A percentile compares a stretch with the other conserved stretches of the same genome.
Conservation (phyloP, 2,329 filamentous ascomycete genomes). For the Ascocoryne sarcoides region DNA sequence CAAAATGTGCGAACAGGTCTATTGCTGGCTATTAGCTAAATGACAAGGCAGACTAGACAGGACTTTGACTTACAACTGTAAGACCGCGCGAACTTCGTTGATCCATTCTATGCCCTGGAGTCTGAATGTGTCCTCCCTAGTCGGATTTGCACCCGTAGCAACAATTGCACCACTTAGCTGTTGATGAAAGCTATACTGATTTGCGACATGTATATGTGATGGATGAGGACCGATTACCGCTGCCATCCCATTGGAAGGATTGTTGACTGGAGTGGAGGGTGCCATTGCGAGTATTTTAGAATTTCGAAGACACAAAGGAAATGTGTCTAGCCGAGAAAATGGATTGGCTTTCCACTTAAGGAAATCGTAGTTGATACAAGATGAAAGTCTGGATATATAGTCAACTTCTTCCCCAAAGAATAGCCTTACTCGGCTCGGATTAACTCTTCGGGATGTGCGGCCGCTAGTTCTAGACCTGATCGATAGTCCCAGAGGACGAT, state of each 20-base stretch:
- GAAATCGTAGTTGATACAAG: no score
- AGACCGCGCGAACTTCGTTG: conserved; percentile 67
- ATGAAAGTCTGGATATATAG: no score
- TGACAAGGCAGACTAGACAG: no score
- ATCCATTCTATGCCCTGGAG: conserved; percentile 85
- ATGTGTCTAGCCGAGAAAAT: no score
- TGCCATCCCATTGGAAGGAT: background rate
- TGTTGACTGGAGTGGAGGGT: background rate
- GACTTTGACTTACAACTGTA: conserved; percentile 61
- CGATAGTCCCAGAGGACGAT: no score
- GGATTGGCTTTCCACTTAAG: no score
- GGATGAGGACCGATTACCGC: conserved; percentile 21
- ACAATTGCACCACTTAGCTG: conserved; percentile 65
- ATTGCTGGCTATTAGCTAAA: no score
- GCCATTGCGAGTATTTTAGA: background rate
- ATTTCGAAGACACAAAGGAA: no score
- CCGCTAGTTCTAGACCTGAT: no score
- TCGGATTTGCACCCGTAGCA: conserved; percentile 61
- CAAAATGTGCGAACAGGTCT: conserved; percentile 87
- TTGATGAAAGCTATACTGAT: conserved; percentile 76
- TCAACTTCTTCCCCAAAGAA: no score
- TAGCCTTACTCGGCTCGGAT: no score
- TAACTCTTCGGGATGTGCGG: no score
- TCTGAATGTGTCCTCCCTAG: conserved; percentile 71
- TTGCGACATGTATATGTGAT: conserved; percentile 31